Evolutionary conservation across 73 alveolate species (phyloP).

Genomic region (Tetrahymena borealis): DNA sequence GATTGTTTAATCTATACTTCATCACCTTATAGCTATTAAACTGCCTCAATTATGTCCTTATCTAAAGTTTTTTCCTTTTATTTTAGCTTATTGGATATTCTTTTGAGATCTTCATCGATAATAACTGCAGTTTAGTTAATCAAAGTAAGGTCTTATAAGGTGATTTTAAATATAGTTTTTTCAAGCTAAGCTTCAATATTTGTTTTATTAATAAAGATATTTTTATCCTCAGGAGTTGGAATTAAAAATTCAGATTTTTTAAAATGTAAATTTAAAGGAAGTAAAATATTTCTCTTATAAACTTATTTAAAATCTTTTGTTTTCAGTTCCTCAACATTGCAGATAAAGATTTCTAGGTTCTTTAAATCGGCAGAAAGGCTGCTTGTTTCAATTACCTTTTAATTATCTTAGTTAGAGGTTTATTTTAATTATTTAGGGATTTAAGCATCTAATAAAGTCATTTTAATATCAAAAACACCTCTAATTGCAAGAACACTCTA

Average conservation of each 20-base stretch:
- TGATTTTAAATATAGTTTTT: background rate
- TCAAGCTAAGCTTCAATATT: background rate
- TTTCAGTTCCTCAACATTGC: conserved; percentile 23
- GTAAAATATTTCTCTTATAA: conserved; percentile 4
- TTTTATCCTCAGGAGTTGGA: background rate
- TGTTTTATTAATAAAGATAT: background rate
- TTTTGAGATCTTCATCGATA: background rate
- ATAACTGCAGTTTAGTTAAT: background rate
- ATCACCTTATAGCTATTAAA: too few relatives aligned
- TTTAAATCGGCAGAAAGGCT: background rate
- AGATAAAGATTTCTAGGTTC: conserved; percentile 8
- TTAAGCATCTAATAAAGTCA: background rate
- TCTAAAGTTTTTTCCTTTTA: background rate
- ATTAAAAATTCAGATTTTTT: background rate
- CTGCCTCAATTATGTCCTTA: too few relatives aligned
- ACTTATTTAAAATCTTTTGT: conserved; percentile 20
- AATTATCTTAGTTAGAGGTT: background rate
- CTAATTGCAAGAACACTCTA: conserved; percentile 18
- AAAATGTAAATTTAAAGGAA: background rate
- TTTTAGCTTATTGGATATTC: background rate
- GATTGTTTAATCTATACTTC: background rate
- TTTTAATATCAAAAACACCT: conserved; percentile 16
- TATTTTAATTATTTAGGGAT: background rate
- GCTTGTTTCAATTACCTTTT: background rate
- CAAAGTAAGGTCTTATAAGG: background rate